Evolutionary conservation across 768 basidiomycete species (phyloP).

Genomic region (Hygrocybe coccinea): DNA sequence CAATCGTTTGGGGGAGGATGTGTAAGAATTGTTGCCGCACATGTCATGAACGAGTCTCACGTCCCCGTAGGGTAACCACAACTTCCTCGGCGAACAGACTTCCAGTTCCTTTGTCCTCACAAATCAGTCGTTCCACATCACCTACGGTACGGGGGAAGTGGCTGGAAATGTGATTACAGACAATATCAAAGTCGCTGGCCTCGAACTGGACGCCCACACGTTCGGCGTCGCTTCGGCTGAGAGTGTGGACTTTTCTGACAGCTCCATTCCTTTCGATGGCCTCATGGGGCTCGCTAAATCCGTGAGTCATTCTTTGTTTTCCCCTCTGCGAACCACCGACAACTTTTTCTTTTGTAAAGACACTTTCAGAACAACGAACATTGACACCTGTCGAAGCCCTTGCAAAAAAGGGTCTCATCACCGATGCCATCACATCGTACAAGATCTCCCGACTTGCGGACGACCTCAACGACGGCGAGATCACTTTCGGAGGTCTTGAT

Average conservation of each 20-base stretch:
- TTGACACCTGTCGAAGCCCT: constrained; percentile 71
- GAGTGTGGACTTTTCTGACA: constrained; percentile 53
- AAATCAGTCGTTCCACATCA: constrained; percentile 49
- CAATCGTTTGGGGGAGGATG: constrained; percentile 38
- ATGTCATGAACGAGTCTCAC: neutral
- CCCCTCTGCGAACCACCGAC: neutral
- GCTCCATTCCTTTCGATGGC: constrained; percentile 57
- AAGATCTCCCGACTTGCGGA: constrained; percentile 75
- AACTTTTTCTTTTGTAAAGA: constrained; percentile 25
- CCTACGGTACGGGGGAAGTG: constrained; percentile 69
- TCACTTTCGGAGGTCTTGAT: constrained; percentile 77
- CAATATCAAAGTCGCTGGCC: constrained; percentile 57
- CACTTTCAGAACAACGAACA: constrained; percentile 59
- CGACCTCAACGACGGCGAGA: constrained; percentile 66
- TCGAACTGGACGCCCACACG: constrained; percentile 50
- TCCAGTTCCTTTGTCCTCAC: constrained; percentile 61
- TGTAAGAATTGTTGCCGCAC: constrained; percentile 17
- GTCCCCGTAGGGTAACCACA: constrained; percentile 31
- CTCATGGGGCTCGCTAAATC: constrained; percentile 76
- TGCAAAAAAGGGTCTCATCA: constrained; percentile 50
- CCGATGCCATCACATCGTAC: constrained; percentile 66
- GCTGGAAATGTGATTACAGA: constrained; percentile 60
- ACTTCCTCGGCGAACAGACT: constrained; percentile 54
- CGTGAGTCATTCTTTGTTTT: constrained; percentile 32
- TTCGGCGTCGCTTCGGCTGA: constrained; percentile 66